Conservation (phyloP, 371 early-diverging fungal species). For the Dichotomocladium elegans region DNA sequence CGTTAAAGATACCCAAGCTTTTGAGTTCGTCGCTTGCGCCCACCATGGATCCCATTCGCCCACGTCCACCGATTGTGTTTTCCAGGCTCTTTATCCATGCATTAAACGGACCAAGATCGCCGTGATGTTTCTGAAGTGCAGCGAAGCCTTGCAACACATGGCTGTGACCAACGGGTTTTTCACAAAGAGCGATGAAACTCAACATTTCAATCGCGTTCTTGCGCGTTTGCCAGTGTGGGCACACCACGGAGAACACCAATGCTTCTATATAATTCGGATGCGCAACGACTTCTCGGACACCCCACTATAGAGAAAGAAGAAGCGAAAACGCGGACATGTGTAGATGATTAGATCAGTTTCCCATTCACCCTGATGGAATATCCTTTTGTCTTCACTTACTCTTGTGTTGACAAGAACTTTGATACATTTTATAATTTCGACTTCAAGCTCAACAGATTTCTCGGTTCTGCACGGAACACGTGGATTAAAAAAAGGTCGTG, state of each 20-base stretch:
- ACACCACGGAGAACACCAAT: slow-evolving; percentile 65
- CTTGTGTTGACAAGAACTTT: slow-evolving; percentile 64
- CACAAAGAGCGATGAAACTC: slow-evolving; percentile 67
- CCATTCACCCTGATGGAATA: too few relatives aligned
- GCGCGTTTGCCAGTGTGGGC: slow-evolving; percentile 66
- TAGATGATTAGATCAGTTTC: background rate
- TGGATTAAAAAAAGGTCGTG: too few relatives aligned
- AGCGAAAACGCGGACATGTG: too few relatives aligned
- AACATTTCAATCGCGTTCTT: slow-evolving; percentile 67
- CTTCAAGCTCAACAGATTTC: slow-evolving; percentile 57
- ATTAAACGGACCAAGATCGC: slow-evolving; percentile 56
- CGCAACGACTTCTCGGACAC: slow-evolving; percentile 64
- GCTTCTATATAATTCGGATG: slow-evolving; percentile 55
- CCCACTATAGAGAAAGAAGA: too few relatives aligned
- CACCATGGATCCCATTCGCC: slow-evolving; percentile 67
- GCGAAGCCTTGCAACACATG: slow-evolving; percentile 53
- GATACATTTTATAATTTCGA: slow-evolving; percentile 69
- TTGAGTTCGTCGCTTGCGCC: slow-evolving; percentile 65
- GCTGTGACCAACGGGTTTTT: slow-evolving; percentile 64
- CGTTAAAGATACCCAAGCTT: slow-evolving; percentile 48
- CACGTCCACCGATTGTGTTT: slow-evolving; percentile 68
- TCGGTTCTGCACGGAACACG: slow-evolving; percentile 53
- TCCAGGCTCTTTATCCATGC: slow-evolving; percentile 70
- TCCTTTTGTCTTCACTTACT: slow-evolving; percentile 26
- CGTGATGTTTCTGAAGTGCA: slow-evolving; percentile 38